Base-by-base conservation (phyloP, 345 rosid genomes). In the Firmiana major region DNA sequence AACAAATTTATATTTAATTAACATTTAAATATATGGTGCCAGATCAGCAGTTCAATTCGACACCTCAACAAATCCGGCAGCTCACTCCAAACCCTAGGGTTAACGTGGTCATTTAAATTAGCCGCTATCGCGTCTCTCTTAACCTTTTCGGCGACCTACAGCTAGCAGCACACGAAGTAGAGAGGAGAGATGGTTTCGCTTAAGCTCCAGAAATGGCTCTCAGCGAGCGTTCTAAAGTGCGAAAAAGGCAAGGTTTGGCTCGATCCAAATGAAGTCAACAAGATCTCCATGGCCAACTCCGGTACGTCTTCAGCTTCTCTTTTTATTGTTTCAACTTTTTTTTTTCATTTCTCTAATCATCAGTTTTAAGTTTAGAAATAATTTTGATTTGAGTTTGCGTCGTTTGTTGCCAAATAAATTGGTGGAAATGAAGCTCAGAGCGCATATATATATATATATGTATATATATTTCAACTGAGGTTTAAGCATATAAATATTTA, bases 121-220 rank as follows among this genome's bases (percentile, higher is more conserved):
- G 48, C 48, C 38, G 26, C 71, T 15, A 49, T 63, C 63, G 11
- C 60, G 0, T 1, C 34, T 28, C 5, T 11, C 15, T 12, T 21
- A 19, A 48, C 62, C 31, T 75, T 49, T 59, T 63, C 34, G 12
- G 62, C 48, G 10, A 31, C 15, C 10, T 46, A 40, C 60, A 17
- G 77, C 43, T 46, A 10, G 26, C 60, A 31, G 59, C 26, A 49
- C 16, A 17, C 40, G 40, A 17, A 45, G 26, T 42, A n/a, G 53
- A 22, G 60, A 66, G 63, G 53, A 22, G 60, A 66, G 63, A 76
- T 76, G 79, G 79, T 76, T 45, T 76, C 79, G 49, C 73, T 76
- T 16, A 76, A 76, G 79, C 79, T 76, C 51, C 79, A 76, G 79
- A 76, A 76, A 9, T 55, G 79, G 65, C 79, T 76, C 65, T 54